A percentile compares a stretch with the other conserved stretches of the same genome.
Evolutionary conservation across 495 filamentous ascomycete species (phyloP).

Genomic region (Sabuloglossum arenarium): DNA sequence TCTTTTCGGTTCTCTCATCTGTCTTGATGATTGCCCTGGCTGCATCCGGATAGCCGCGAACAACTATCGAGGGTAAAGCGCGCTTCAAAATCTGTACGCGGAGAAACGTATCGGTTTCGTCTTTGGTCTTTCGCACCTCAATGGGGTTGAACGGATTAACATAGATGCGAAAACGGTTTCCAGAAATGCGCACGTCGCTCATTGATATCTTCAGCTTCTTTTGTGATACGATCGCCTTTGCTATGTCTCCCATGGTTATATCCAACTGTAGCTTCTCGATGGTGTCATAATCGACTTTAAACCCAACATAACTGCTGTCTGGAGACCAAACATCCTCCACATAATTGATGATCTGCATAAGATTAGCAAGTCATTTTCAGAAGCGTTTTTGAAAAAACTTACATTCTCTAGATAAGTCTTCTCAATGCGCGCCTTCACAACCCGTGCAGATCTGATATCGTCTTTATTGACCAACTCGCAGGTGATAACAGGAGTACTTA

Average conservation of each 20-base stretch:
- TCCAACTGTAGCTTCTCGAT: slow-evolving; percentile 63
- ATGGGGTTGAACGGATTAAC: slow-evolving; percentile 12
- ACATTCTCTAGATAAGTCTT: slow-evolving; percentile 62
- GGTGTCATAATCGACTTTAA: slow-evolving; percentile 57
- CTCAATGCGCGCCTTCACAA: slow-evolving; percentile 82
- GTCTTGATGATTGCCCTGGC: slow-evolving; percentile 77
- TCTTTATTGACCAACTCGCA: slow-evolving; percentile 56
- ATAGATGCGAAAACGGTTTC: slow-evolving; percentile 31
- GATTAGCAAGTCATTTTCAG: slow-evolving; percentile 15
- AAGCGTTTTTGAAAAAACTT: slow-evolving; percentile 1
- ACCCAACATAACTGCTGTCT: slow-evolving; percentile 45
- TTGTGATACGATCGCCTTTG: slow-evolving; percentile 45
- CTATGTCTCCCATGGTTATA: slow-evolving; percentile 45
- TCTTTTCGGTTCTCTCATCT: slow-evolving; percentile 31
- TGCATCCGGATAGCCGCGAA: slow-evolving; percentile 73
- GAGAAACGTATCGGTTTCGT: slow-evolving; percentile 49
- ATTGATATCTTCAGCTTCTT: slow-evolving; percentile 54
- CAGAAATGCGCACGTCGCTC: slow-evolving; percentile 25
- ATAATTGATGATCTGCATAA: slow-evolving; percentile 40
- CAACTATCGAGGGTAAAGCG: slow-evolving; percentile 51
- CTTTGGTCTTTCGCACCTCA: slow-evolving; percentile 14
- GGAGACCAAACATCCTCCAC: slow-evolving; percentile 69
- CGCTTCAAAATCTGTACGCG: slow-evolving; percentile 71
- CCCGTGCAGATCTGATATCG: slow-evolving; percentile 51
- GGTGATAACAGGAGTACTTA: slow-evolving; percentile 83